A percentile compares a stretch with the other conserved stretches of the same genome.
These are phyloP conservation scores for Zanthoxylum bungeanum DNA, from an alignment of 345 rosid species.

Conservation along the genomic window DNA sequence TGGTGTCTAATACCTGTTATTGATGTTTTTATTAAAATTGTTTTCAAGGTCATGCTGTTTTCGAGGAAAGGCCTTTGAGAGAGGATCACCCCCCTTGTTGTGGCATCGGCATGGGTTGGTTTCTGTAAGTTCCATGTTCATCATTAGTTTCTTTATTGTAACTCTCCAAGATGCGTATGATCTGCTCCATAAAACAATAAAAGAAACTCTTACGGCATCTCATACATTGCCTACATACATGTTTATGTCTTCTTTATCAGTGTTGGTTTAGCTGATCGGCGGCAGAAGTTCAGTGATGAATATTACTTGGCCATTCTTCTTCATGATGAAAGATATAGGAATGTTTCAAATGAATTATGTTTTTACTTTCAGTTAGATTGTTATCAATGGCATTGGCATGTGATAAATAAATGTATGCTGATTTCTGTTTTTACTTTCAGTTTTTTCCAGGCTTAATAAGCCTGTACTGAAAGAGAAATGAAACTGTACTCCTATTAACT, in stretches of 20 bases:
- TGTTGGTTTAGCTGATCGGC: background rate
- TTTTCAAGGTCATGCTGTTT: conserved; percentile 51
- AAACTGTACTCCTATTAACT: background rate
- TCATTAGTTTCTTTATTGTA: background rate
- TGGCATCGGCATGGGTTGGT: conserved; percentile 91
- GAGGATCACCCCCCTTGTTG: conserved; percentile 68
- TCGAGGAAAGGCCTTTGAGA: conserved; percentile 45
- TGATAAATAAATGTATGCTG: background rate
- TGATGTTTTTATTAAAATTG: background rate
- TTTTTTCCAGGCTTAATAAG: background rate
- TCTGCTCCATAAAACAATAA: background rate
- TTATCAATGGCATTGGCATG: background rate
- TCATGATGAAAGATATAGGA: background rate
- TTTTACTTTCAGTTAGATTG: background rate
- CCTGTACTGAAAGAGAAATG: background rate
- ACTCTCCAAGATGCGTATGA: background rate
- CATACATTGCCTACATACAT: background rate
- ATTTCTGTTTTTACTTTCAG: background rate
- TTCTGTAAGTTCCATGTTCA: conserved; percentile 52
- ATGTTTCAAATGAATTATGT: background rate
- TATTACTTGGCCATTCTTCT: background rate
- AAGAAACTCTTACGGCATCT: background rate
- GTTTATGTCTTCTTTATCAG: background rate
- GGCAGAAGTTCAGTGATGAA: background rate
- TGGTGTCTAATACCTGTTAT: background rate